These are phyloP conservation scores for Lepidium didymum DNA, from an alignment of 345 rosid species.

Conservation along the genomic window DNA sequence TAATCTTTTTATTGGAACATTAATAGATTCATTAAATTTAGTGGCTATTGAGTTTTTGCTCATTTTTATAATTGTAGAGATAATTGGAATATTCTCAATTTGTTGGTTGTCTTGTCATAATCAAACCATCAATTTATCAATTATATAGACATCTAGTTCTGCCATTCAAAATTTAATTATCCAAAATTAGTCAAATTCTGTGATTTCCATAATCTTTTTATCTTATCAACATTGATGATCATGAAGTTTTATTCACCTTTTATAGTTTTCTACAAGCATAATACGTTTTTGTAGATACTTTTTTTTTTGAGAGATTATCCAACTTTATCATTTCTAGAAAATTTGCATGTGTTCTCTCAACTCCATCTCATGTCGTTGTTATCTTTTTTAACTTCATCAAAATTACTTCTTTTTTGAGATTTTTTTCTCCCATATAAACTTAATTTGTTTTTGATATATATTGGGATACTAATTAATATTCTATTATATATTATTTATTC, in stretches of 20 bases:
- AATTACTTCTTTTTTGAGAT: too few relatives aligned
- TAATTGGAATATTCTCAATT: conserved; percentile 5
- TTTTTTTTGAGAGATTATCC: background rate
- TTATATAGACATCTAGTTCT: background rate
- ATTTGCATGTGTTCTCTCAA: too few relatives aligned
- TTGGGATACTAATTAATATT: background rate
- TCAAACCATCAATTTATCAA: conserved; percentile 1
- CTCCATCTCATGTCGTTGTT: too few relatives aligned
- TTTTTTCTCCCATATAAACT: too few relatives aligned
- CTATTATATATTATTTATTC: too few relatives aligned
- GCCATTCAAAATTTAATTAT: background rate
- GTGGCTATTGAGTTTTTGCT: conserved; percentile 13
- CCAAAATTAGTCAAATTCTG: background rate
- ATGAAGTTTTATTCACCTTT: background rate
- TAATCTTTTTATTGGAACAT: background rate
- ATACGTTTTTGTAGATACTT: background rate
- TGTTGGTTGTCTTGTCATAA: conserved; percentile 8
- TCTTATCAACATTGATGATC: background rate
- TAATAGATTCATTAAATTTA: background rate
- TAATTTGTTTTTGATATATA: too few relatives aligned
- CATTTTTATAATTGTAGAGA: background rate
- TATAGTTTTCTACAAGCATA: background rate
- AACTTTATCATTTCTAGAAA: background rate
- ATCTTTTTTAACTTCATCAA: too few relatives aligned
- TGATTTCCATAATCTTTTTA: background rate